Percentiles rank a stretch among this genome's conserved stretches.
phyloP scores from a whole-genome alignment of 163 green algal species.

The Prototheca wickerhamii region DNA sequence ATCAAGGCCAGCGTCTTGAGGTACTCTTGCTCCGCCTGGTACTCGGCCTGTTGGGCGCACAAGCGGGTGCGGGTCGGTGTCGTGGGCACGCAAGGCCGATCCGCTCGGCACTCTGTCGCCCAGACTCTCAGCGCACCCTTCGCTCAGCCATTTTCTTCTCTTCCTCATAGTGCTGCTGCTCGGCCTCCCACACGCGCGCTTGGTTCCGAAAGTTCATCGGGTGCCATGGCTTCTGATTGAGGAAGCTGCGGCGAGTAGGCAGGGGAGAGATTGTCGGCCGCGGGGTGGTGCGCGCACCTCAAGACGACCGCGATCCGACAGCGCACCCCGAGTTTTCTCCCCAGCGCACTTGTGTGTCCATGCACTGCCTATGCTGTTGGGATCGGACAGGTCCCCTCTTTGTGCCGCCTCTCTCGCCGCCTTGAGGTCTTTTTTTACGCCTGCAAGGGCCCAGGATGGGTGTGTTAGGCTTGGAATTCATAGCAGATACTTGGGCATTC shows the following conservation, averaged over 20 bases:
- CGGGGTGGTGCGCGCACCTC: too few relatives aligned
- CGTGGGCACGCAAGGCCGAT: too few relatives aligned
- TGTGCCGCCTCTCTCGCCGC: conserved; percentile 3
- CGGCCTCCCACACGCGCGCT: conserved; percentile 46
- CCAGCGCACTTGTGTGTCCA: conserved; percentile 14
- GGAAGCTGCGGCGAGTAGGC: background rate
- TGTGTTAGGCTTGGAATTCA: background rate
- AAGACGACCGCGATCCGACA: too few relatives aligned
- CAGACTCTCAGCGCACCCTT: conserved; percentile 23
- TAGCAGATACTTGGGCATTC: background rate
- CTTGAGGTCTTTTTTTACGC: conserved; percentile 1
- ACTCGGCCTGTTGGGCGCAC: conserved; percentile 48
- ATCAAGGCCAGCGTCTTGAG: conserved; percentile 53
- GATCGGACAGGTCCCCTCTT: background rate
- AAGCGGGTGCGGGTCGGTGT: too few relatives aligned
- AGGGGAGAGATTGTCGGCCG: background rate
- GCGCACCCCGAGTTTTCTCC: background rate
- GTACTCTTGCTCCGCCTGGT: conserved; percentile 66
- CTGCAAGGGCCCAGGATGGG: background rate
- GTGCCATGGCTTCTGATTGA: conserved; percentile 57
- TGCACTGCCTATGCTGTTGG: background rate
- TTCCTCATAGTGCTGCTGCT: conserved; percentile 39
- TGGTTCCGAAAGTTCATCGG: conserved; percentile 54
- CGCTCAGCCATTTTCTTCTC: conserved; percentile 37
- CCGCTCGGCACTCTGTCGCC: background rate